Conservation (phyloP, 108 stramenopile genomes). For the Chaetoceros muelleri region DNA sequence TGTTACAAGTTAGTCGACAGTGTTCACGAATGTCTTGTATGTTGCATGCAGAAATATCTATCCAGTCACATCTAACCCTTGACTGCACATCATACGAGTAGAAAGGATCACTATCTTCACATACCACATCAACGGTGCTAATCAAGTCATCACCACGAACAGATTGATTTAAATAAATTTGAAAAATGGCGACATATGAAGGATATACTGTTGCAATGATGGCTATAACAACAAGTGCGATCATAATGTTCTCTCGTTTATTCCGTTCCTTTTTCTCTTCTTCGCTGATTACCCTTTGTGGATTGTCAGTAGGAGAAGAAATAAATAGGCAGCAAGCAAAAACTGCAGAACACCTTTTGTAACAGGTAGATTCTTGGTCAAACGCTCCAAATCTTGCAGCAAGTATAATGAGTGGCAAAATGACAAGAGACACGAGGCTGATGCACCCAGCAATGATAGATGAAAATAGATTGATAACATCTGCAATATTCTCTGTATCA, state of each 20-base stretch:
- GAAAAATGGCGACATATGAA: background rate
- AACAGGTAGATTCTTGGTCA: background rate
- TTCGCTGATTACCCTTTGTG: background rate
- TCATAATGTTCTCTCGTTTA: background rate
- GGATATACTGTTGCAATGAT: background rate
- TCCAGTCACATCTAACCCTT: background rate
- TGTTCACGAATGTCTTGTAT: background rate
- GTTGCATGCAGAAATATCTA: background rate
- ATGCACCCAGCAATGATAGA: background rate
- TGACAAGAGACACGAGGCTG: background rate
- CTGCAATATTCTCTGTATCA: background rate
- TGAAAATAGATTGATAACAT: background rate
- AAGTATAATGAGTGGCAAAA: background rate
- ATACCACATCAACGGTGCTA: background rate
- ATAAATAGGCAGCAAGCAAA: background rate
- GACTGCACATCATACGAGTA: background rate
- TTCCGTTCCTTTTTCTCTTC: background rate
- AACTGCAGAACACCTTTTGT: background rate
- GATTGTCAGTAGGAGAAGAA: background rate
- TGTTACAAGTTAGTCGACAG: background rate
- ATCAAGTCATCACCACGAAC: no score
- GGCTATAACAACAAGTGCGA: background rate
- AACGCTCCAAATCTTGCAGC: background rate
- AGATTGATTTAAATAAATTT: background rate
- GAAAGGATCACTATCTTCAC: background rate